Evolutionary conservation across 208 protist genomes (phyloP), one percentile per base, ranked within the genome.

Genomic region (Herpetomonas muscarum): DNA sequence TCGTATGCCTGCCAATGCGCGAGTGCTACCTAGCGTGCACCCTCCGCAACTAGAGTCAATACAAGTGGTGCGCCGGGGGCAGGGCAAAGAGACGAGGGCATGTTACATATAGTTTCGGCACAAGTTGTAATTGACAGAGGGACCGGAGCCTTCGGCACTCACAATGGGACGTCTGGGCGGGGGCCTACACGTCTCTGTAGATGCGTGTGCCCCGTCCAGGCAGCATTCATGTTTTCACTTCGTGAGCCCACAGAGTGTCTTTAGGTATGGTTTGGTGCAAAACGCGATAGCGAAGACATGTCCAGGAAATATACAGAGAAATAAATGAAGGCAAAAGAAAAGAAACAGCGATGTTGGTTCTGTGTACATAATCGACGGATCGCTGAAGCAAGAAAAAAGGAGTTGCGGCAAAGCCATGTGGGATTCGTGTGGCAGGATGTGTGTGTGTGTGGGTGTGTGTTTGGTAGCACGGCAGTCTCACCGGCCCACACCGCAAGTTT

Each of bases 401-500:
- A 71, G 66, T 28, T 45, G 19, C 19, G 31, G 21, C 22, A 12
- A 13, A 10, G 24, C 34, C 0, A 22, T 36, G n/a, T 61, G 44
- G 24, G 9, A n/a, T 49, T 22, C 19, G 24, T 49, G 24, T 49
- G 24, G 9, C 15, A 32, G 30, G 24, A 5, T 30, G 48, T 49
- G 13, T 29, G 6, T 55, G 21, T 42, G 44, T 58, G 39, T 58
- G 53, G 41, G 39, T 58, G 24, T 44, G 39, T 58, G 32, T 61
- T 31, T 50, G 2, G 13, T 32, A n/a, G 15, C 21, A 39, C 25
- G 19, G 15, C 37, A 26, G 13, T 24, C 25, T 9, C 25, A 17
- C 2, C 24, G 25, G 41, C 17, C 15, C 41, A 17, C 29, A 17
- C 29, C 29, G 1, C 2, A 26, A 19, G 25, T n/a, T n/a, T n/a